A percentile compares a stretch with the other conserved stretches of the same genome.
Evolutionary conservation across 163 green algal species (phyloP).

Genomic region (Chlamydomonas reinhardtii): DNA sequence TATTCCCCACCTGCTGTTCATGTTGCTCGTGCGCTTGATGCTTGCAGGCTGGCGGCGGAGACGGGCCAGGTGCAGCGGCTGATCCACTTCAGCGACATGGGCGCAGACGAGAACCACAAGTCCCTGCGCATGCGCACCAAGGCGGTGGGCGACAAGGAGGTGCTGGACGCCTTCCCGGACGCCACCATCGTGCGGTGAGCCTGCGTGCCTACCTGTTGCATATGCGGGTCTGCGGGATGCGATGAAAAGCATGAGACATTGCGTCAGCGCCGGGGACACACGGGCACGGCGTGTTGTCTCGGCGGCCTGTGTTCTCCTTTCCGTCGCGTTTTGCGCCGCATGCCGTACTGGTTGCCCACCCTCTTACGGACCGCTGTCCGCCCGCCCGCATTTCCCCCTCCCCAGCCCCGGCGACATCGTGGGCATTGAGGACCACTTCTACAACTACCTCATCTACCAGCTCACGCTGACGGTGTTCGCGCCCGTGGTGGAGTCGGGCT

Average conservation of each 20-base stretch:
- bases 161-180: conserved; percentile 76
- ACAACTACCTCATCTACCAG: conserved; percentile 87
- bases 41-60: conserved; percentile 47
- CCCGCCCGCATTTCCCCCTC: too few relatives aligned
- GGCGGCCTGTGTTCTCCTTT: too few relatives aligned
- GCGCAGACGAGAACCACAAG: conserved; percentile 70
- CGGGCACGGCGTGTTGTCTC: too few relatives aligned
- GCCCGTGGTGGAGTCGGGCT: conserved; percentile 34
- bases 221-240: neutral
- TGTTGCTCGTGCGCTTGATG: neutral
- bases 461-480: conserved; percentile 49
- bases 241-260: too few relatives aligned
- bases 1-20: too few relatives aligned
- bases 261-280: too few relatives aligned
- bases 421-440: conserved; percentile 94
- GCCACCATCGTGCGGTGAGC: conserved; percentile 78
- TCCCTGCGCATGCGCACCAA: conserved; percentile 83
- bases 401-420: conserved; percentile 78
- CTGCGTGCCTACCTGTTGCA: neutral
- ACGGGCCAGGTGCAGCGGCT: conserved; percentile 77
- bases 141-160: conserved; percentile 81
- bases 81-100: conserved; percentile 90
- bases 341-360: too few relatives aligned
- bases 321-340: too few relatives aligned
- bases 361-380: too few relatives aligned